Percentiles rank a stretch among this genome's conserved stretches.
Evolutionary conservation across 140 eudicot genomes (phyloP).

Genomic region (Flaveria floridana): DNA sequence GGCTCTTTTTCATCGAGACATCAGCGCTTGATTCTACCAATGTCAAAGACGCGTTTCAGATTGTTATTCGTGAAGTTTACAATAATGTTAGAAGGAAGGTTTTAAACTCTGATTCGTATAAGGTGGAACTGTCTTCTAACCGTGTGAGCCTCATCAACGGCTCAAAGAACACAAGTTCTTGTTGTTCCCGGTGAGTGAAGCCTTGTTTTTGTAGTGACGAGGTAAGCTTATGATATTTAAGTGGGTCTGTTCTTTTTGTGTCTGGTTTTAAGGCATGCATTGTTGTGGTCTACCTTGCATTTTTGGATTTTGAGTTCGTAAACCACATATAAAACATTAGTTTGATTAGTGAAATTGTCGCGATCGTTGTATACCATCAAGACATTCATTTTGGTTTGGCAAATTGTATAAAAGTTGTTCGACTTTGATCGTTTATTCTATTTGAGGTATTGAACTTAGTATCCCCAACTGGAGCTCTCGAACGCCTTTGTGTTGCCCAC

Average conservation of each 20-base stretch:
- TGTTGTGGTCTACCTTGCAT: slow-evolving; percentile 16
- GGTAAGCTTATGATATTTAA: slow-evolving; percentile 9
- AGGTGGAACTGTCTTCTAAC: slow-evolving; percentile 69
- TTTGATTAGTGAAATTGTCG: slow-evolving; percentile 5
- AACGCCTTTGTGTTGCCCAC: too few relatives aligned
- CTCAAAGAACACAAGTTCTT: slow-evolving; percentile 41
- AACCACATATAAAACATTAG: slow-evolving; percentile 12
- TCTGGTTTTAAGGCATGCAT: slow-evolving; percentile 13
- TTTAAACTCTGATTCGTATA: slow-evolving; percentile 75
- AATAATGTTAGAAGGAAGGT: slow-evolving; percentile 65
- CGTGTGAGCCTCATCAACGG: slow-evolving; percentile 61
- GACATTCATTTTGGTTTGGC: neutral
- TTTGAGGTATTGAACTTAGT: too few relatives aligned
- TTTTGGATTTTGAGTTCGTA: slow-evolving; percentile 11
- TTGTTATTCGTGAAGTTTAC: slow-evolving; percentile 69
- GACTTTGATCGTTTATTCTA: too few relatives aligned
- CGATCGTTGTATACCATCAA: too few relatives aligned
- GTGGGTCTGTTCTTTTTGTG: neutral
- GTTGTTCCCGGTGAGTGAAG: slow-evolving; percentile 56
- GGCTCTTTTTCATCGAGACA: slow-evolving; percentile 82
- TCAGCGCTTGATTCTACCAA: slow-evolving; percentile 81
- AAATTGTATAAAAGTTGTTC: too few relatives aligned
- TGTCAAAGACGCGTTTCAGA: slow-evolving; percentile 76
- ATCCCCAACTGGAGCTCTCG: too few relatives aligned
- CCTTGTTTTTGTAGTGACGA: slow-evolving; percentile 21